Percentiles rank a stretch among this genome's conserved stretches.
These are phyloP conservation scores for Glaciozyma antarctica DNA, from an alignment of 768 basidiomycete species.

Conservation along the genomic window DNA sequence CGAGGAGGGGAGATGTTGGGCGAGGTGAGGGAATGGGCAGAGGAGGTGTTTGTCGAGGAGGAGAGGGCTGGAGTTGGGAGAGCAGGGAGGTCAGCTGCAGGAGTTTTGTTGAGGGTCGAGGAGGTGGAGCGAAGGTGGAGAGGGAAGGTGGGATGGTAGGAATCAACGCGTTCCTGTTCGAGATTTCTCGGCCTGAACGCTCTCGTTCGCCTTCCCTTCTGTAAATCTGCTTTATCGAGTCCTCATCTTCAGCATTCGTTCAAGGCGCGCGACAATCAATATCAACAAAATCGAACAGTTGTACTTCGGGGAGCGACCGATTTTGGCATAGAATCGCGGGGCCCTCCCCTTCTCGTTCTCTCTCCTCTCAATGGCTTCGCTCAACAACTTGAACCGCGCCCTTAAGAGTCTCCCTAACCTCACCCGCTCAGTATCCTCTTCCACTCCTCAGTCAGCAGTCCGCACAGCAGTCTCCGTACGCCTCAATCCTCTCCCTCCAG, in stretches of 20 bases:
- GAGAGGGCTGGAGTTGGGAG: constrained; percentile 47
- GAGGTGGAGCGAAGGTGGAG: constrained; percentile 60
- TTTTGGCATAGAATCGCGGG: too few relatives aligned
- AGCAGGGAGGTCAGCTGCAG: constrained; percentile 62
- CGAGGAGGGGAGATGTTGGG: constrained; percentile 52
- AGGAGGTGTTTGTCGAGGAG: constrained; percentile 21
- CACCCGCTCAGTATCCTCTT: neutral
- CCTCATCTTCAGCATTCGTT: too few relatives aligned
- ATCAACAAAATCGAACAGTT: too few relatives aligned
- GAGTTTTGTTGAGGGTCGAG: constrained; percentile 70
- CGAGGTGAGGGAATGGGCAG: constrained; percentile 49
- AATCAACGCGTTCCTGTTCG: neutral
- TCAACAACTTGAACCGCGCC: too few relatives aligned
- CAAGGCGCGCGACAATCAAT: too few relatives aligned
- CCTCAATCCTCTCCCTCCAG: neutral
- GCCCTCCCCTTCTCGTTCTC: too few relatives aligned
- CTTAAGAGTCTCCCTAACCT: neutral
- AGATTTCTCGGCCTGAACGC: too few relatives aligned
- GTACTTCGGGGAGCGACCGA: too few relatives aligned
- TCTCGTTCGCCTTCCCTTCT: too few relatives aligned
- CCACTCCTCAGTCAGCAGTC: neutral
- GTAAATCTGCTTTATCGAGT: too few relatives aligned
- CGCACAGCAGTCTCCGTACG: neutral
- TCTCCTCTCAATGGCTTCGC: too few relatives aligned
- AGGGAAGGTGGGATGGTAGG: constrained; percentile 48